Conservation (phyloP, 2,329 filamentous ascomycete species). For the Clonostachys sp. region DNA sequence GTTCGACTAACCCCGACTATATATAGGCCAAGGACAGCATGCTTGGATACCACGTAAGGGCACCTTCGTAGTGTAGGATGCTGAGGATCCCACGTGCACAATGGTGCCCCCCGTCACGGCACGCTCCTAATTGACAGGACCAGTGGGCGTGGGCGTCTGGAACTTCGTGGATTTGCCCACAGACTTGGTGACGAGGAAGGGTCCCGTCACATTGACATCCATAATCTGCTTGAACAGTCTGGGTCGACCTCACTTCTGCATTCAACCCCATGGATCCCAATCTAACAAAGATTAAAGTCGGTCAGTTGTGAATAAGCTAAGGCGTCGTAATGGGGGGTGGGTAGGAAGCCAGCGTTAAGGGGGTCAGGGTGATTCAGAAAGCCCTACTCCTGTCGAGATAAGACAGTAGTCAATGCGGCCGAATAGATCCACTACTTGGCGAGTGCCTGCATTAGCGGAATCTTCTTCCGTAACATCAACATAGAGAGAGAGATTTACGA, state of each 20-base stretch:
- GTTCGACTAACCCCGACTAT: background rate
- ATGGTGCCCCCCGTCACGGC: constrained; percentile 5
- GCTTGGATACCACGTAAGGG: background rate
- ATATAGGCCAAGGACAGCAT: background rate
- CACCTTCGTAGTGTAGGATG: constrained; percentile 6
- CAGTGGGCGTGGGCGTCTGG: constrained; percentile 2
- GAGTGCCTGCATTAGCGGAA: constrained; percentile 3
- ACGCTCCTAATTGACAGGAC: constrained; percentile 1
- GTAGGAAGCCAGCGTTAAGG: too few species aligned
- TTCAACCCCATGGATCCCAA: background rate
- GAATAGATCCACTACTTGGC: constrained; percentile 3
- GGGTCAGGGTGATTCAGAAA: background rate
- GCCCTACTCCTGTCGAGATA: constrained; percentile 7
- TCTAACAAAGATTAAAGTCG: background rate
- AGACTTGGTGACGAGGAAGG: constrained; percentile 4
- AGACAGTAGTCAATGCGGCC: constrained; percentile 10
- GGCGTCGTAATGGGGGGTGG: too few species aligned
- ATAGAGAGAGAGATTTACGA: background rate
- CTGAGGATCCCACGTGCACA: constrained; percentile 5
- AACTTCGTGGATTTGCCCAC: constrained; percentile 4
- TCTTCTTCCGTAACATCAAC: constrained; percentile 6
- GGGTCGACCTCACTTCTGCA: constrained; percentile 4
- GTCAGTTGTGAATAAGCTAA: too few species aligned
- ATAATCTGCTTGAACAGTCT: constrained; percentile 4
- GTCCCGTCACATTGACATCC: constrained; percentile 6